Evolutionary conservation across 1,284 basidiomycete genomes (phyloP).

Genomic region (Cryptococcus neoformans): DNA sequence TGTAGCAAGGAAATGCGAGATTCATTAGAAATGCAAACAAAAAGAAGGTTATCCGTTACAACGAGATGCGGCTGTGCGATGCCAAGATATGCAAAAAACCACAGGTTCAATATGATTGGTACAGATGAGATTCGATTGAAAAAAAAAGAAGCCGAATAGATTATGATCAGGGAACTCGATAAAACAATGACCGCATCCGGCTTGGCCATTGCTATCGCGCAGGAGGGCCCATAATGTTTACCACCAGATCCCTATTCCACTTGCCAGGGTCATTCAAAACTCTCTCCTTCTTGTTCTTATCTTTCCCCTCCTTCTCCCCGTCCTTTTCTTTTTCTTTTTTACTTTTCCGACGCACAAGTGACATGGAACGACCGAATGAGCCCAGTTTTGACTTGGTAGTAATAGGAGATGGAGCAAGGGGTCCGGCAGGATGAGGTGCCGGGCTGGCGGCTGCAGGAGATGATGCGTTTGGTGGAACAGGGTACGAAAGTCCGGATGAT

Average conservation of each 20-base stretch:
- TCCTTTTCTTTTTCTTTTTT: conserved; percentile 17
- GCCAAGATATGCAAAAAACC: no score
- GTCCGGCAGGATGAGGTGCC: no score
- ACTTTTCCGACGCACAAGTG: conserved; percentile 16
- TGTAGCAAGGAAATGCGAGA: no score
- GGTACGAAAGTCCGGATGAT: neutral
- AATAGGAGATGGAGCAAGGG: no score
- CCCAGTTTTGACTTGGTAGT: conserved; percentile 17
- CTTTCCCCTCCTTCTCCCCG: conserved; percentile 10
- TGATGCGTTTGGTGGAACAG: neutral
- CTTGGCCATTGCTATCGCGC: neutral
- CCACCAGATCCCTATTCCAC: conserved; percentile 45
- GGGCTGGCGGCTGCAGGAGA: no score
- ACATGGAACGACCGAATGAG: conserved; percentile 28
- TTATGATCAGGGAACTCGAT: neutral
- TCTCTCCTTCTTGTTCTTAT: conserved; percentile 17
- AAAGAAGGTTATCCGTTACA: no score
- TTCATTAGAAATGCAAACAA: no score
- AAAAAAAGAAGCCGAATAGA: neutral
- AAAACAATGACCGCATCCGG: neutral
- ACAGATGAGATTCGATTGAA: neutral
- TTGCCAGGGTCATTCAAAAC: conserved; percentile 35
- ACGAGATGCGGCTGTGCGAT: no score
- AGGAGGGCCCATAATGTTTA: conserved; percentile 41
- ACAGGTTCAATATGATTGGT: no score